These are phyloP conservation scores for Cucurbita ficifolia DNA, from an alignment of 306 rosid species.

Conservation along the genomic window DNA sequence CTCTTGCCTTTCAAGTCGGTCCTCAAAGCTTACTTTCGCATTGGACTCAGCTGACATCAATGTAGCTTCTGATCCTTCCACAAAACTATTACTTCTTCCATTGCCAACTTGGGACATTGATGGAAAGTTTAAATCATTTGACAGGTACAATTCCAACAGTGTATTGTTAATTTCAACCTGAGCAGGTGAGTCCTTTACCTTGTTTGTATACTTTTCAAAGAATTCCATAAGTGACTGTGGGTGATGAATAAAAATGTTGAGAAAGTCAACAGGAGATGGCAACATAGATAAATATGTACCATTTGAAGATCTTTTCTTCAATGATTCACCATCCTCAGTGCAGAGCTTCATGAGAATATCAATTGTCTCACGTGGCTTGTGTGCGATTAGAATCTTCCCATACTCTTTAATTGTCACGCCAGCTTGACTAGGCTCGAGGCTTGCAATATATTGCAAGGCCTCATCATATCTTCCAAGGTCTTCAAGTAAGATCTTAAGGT, in stretches of 20 bases:
- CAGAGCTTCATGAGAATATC: constrained; percentile 81
- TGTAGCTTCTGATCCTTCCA: constrained; percentile 21
- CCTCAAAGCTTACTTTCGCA: constrained; percentile 32
- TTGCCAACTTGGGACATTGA: constrained; percentile 43
- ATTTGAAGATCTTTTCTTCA: constrained; percentile 33
- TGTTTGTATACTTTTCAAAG: constrained; percentile 74
- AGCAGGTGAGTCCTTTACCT: constrained; percentile 90
- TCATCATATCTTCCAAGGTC: constrained; percentile 96
- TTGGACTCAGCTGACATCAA: constrained; percentile 23
- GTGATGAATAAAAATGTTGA: constrained; percentile 80
- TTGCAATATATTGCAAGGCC: constrained; percentile 75
- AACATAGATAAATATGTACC: constrained; percentile 55
- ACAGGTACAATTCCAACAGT: constrained; percentile 79
- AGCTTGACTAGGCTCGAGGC: constrained; percentile 87
- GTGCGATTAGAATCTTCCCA: constrained; percentile 91
- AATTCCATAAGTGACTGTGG: constrained; percentile 84
- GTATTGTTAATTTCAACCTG: constrained; percentile 95
- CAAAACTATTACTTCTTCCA: constrained; percentile 24
- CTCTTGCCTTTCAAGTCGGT: constrained; percentile 38
- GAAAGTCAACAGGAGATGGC: constrained; percentile 99
- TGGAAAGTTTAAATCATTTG: constrained; percentile 72
- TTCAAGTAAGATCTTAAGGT: constrained; percentile 94
- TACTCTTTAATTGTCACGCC: constrained; percentile 90
- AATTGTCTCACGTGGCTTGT: constrained; percentile 83
- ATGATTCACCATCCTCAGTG: constrained; percentile 60